A percentile compares a stretch with the other conserved stretches of the same genome.
Conservation (phyloP, 352 stramenopile species). For the Blastocystis sp. region DNA sequence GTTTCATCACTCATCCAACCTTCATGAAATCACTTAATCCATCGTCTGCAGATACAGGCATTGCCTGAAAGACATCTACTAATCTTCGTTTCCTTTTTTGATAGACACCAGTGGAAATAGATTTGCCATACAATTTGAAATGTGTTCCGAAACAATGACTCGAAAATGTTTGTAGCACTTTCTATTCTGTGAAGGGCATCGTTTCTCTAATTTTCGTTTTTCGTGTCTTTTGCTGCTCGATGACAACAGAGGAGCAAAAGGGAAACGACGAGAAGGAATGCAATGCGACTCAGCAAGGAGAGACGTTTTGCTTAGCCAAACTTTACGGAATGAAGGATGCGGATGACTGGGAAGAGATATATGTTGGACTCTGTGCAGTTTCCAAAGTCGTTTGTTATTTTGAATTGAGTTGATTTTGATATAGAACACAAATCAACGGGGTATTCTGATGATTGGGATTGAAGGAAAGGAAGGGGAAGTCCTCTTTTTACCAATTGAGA, state of each 20-base stretch:
- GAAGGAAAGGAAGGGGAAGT: conserved; percentile 10
- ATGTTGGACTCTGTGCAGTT: conserved; percentile 18
- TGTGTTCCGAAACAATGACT: neutral
- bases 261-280: conserved; percentile 21
- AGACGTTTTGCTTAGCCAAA: conserved; percentile 28
- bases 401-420: neutral
- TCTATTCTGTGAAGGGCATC: neutral
- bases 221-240: neutral
- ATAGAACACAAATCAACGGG: conserved; percentile 26
- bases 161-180: neutral
- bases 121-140: neutral
- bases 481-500: neutral
- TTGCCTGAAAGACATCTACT: neutral
- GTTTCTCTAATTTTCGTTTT: neutral
- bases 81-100: too few species aligned
- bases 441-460: conserved; percentile 28
- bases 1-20: neutral
- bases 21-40: conserved; percentile 46
- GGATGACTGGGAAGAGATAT: conserved; percentile 47
- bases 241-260: neutral
- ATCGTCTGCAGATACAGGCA: neutral
- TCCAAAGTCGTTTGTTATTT: conserved; percentile 1
- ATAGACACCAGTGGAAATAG: too few species aligned
- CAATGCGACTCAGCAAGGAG: neutral
- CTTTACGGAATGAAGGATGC: conserved; percentile 30